Percentiles rank a stretch among this genome's conserved stretches.
Conservation (phyloP, 257 asterid genomes). For the Schizonepeta tenuifolia region DNA sequence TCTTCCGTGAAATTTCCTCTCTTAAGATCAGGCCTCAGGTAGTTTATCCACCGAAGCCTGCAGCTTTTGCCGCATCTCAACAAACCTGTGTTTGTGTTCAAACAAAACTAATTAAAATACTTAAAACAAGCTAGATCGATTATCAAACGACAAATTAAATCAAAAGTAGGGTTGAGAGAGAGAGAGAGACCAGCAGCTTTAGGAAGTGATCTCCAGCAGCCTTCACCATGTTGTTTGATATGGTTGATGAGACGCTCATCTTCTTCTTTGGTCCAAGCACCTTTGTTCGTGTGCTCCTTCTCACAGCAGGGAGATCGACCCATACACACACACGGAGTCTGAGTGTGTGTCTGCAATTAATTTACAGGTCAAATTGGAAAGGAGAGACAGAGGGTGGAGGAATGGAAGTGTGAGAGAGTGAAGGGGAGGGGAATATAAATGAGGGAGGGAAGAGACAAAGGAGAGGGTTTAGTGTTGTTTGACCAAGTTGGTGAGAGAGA, state of each 20-base stretch:
- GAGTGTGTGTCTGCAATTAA: too few species aligned
- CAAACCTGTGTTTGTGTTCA: too few species aligned
- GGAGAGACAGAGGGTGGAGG: background rate
- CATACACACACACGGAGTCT: background rate
- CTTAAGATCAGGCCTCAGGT: conserved; percentile 12
- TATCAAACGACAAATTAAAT: too few species aligned
- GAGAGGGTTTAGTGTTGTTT: conserved; percentile 12
- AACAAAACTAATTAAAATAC: too few species aligned
- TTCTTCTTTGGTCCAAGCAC: conserved; percentile 16
- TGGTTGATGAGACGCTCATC: conserved; percentile 5
- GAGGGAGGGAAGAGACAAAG: background rate
- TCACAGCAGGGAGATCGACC: conserved; percentile 16
- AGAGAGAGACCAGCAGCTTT: conserved; percentile 9
- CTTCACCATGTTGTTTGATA: conserved; percentile 4
- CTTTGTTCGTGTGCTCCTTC: conserved; percentile 19
- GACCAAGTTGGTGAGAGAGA: conserved; percentile 2
- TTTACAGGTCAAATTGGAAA: background rate
- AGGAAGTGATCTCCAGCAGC: conserved; percentile 19
- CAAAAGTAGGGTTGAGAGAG: background rate
- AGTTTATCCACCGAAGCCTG: conserved; percentile 12
- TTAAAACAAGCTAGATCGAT: too few species aligned
- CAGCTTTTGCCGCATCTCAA: conserved; percentile 18
- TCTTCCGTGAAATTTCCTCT: conserved; percentile 10
- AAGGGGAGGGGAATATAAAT: conserved; percentile 1
- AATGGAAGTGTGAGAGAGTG: background rate